A percentile compares a stretch with the other conserved stretches of the same genome.
Conservation (phyloP, 768 basidiomycete species). For the Tricholoma saponaceum region DNA sequence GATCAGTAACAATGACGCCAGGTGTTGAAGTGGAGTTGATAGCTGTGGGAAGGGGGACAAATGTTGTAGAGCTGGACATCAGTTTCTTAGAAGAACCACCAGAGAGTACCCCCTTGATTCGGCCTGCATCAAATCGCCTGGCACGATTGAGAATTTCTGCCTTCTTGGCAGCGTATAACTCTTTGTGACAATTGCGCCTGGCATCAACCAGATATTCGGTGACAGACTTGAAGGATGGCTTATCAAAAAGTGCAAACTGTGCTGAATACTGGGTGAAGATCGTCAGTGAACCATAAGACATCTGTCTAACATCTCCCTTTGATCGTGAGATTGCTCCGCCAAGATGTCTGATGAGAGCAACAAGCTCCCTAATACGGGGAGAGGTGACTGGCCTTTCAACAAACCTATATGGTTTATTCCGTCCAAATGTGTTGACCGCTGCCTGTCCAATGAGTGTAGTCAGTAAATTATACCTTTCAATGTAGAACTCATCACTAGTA, state of each 20-base stretch:
- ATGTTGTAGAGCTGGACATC: not conserved
- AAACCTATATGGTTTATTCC: not conserved
- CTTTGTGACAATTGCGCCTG: not conserved
- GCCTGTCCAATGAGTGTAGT: not conserved
- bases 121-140: not conserved
- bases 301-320: not conserved
- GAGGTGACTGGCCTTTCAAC: not conserved
- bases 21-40: conserved; percentile 2
- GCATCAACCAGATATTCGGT: not conserved
- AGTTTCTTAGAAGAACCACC: conserved; percentile 4
- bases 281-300: not conserved
- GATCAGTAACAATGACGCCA: conserved; percentile 2
- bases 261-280: not conserved
- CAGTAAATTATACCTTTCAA: too few species aligned
- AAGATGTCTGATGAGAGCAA: too few species aligned
- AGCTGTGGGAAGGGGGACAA: conserved; percentile 5
- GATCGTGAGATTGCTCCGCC: not conserved
- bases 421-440: not conserved
- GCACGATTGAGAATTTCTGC: not conserved
- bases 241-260: not conserved
- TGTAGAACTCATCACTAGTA: not conserved
- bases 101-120: not conserved
- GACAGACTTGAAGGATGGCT: not conserved
- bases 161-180: conserved; percentile 5
- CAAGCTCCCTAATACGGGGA: not conserved